Base-by-base conservation (phyloP, 148 eudicot genomes). In the Oxyria digyna region DNA sequence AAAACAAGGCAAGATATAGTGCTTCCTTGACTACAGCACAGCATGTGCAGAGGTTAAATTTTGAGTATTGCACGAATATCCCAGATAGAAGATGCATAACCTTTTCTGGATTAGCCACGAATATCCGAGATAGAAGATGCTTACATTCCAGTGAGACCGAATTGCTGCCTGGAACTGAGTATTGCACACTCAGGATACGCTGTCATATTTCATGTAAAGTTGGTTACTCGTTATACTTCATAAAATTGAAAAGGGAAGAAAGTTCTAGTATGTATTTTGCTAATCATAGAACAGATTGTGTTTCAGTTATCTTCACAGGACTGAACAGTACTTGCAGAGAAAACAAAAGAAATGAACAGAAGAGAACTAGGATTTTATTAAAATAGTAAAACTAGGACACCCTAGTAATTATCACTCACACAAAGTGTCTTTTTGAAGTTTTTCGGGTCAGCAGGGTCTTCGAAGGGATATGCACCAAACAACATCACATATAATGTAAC, bases 401-500 rank as follows among this genome's bases (percentile, higher is more conserved):
- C n/a, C n/a, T n/a, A n/a, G 42, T 6, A n/a, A 35, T 32, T 29
- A 4, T 59, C 23, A 74, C 97, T 83, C 81, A 91, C 96, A 59
- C 62, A 48, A 8, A 91, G 80, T 42, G 91, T 76, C 62, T 82
- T 85, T 74, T 81, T 83, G 78, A 92, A 85, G 72, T 87, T 84
- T 45, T 74, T 87, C 12, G 89, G 96, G 66, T 91, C 95, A 17
- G 71, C 72, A 0, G 89, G 93, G 71, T 89, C 97, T 79, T 84
- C 91, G 70, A 89, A 92, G 8, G 98, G 96, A 78, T 92, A 92
- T 41, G 87, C 88, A 57, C 96, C 98, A 43, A 89, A 84, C 32
- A 87, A 64, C 98, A 92, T 92, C 64, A 89, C 94, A 70, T 84
- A 92, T 69, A 89, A 75, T 40, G 98, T 89, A 52, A 92, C 98